A percentile compares a stretch with the other conserved stretches of the same genome.
Conservation (phyloP, 2,329 filamentous ascomycete species). For the Ophiostoma sp. region DNA sequence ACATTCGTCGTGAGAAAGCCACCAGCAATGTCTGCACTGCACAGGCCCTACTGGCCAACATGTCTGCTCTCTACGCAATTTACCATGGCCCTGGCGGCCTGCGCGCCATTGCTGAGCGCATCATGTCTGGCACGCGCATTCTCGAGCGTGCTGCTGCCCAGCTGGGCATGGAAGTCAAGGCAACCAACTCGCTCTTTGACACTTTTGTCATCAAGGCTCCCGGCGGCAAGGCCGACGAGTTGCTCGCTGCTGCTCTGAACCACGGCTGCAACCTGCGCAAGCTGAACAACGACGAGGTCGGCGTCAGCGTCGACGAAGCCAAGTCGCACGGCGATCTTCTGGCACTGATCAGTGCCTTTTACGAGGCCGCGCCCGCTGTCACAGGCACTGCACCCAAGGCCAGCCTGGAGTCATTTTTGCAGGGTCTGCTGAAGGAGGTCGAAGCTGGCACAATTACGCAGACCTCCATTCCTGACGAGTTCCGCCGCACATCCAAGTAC, state of each 20-base stretch:
- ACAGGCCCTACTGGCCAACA: slow-evolving; percentile 88
- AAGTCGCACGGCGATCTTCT: slow-evolving; percentile 32
- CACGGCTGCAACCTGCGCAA: slow-evolving; percentile 56
- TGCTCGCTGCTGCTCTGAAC: slow-evolving; percentile 46
- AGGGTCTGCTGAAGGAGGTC: slow-evolving; percentile 37
- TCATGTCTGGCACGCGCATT: slow-evolving; percentile 65
- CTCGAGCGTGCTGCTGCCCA: slow-evolving; percentile 60
- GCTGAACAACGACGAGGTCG: slow-evolving; percentile 46
- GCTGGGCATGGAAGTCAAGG: slow-evolving; percentile 54
- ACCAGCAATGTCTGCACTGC: slow-evolving; percentile 97
- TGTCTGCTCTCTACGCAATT: slow-evolving; percentile 89
- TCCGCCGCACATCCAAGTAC: slow-evolving; percentile 69
- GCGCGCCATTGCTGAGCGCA: slow-evolving; percentile 73
- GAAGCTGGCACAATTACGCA: slow-evolving; percentile 29
- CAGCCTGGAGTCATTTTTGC: slow-evolving; percentile 31
- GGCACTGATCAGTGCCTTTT: slow-evolving; percentile 24
- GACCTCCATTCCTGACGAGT: slow-evolving; percentile 45
- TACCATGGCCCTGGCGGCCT: slow-evolving; percentile 87
- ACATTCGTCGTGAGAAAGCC: slow-evolving; percentile 92
- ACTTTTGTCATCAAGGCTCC: slow-evolving; percentile 63
- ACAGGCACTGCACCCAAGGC: background rate
- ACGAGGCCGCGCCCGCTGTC: slow-evolving; percentile 20
- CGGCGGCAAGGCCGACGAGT: slow-evolving; percentile 40
- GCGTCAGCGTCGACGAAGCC: slow-evolving; percentile 71
- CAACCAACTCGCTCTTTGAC: slow-evolving; percentile 53